Conservation (phyloP, 805 yeast genomes). For the Candida saitoana region DNA sequence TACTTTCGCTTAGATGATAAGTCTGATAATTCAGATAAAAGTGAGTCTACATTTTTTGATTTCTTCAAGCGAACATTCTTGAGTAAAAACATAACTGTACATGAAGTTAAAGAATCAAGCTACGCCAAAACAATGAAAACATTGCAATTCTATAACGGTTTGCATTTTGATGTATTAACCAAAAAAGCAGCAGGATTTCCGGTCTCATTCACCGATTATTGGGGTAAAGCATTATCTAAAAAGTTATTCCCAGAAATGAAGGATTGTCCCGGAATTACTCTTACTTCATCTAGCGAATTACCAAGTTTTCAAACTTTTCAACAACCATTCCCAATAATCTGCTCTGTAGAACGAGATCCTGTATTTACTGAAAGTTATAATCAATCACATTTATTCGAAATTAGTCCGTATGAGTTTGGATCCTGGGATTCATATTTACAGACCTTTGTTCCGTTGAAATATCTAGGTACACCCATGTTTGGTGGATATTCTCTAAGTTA, state of each 20-base stretch:
- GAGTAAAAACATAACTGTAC: neutral
- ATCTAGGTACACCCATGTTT: slow-evolving; percentile 46
- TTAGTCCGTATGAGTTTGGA: slow-evolving; percentile 65
- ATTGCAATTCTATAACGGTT: slow-evolving; percentile 45
- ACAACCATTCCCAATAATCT: slow-evolving; percentile 50
- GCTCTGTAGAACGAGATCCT: slow-evolving; percentile 39
- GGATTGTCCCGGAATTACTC: slow-evolving; percentile 32
- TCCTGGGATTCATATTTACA: slow-evolving; percentile 53
- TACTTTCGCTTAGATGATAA: neutral
- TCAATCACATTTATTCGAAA: slow-evolving; percentile 49
- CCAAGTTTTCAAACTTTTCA: slow-evolving; percentile 31
- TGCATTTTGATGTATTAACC: slow-evolving; percentile 51
- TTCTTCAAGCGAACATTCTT: slow-evolving; percentile 4
- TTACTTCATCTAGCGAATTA: slow-evolving; percentile 35
- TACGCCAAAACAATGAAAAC: slow-evolving; percentile 15
- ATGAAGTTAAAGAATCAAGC: neutral
- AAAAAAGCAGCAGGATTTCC: slow-evolving; percentile 52
- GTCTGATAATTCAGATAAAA: neutral
- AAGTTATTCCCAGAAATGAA: slow-evolving; percentile 37
- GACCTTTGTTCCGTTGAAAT: slow-evolving; percentile 48
- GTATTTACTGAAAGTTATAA: slow-evolving; percentile 10
- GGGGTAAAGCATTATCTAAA: slow-evolving; percentile 60
- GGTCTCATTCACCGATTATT: slow-evolving; percentile 60
- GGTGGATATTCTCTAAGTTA: slow-evolving; percentile 38
- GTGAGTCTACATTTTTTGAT: slow-evolving; percentile 7